These are phyloP conservation scores for Backusella psychrophila DNA, from an alignment of 192 early-diverging fungal genomes.

Conservation along the genomic window DNA sequence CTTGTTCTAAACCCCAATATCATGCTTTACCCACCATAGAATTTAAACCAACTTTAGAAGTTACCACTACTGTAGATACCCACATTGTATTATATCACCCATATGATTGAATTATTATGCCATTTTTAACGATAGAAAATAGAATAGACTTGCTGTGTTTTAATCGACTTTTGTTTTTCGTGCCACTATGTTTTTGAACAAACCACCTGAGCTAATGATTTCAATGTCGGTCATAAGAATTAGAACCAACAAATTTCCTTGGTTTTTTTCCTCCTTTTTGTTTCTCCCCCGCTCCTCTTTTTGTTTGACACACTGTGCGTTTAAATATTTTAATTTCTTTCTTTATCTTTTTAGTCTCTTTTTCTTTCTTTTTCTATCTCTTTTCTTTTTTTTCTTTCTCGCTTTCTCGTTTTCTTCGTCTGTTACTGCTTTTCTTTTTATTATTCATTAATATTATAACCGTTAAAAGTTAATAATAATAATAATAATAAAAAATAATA, in stretches of 20 bases:
- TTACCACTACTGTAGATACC: neutral
- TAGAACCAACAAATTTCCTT: slow-evolving; percentile 5
- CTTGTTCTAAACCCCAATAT: neutral
- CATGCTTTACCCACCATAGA: neutral
- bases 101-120: neutral
- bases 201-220: no score
- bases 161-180: neutral
- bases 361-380: neutral
- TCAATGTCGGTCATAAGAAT: neutral
- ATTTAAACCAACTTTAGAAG: neutral
- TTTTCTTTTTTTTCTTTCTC: neutral
- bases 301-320: slow-evolving; percentile 2
- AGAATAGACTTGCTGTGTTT: neutral
- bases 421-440: neutral
- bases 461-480: neutral
- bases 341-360: slow-evolving; percentile 1
- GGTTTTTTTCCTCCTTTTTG: neutral
- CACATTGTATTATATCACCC: neutral
- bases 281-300: neutral
- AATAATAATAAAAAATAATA: neutral
- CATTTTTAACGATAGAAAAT: neutral
- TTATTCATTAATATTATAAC: neutral
- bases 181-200: no score
- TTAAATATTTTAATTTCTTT: slow-evolving; percentile 10
- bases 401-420: neutral